Evolutionary conservation across 768 basidiomycete species (phyloP).

Genomic region (Tephrocybe sp.): DNA sequence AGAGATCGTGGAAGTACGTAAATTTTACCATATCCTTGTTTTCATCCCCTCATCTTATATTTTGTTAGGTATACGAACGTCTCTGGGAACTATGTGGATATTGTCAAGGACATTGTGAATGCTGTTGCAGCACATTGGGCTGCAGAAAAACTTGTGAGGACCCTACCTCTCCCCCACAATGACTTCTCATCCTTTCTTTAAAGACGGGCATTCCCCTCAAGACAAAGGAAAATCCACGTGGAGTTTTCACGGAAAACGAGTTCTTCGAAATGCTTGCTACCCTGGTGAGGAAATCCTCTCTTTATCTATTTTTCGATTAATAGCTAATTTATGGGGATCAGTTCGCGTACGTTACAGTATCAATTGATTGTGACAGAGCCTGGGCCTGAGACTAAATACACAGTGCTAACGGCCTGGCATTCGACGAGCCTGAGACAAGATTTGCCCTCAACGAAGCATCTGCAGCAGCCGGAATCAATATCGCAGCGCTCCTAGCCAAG

Average conservation of each 20-base stretch:
- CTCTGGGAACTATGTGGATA: constrained; percentile 40
- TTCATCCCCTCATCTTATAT: background rate
- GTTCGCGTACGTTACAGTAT: background rate
- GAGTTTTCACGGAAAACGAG: constrained; percentile 45
- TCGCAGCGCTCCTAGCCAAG: constrained; percentile 30
- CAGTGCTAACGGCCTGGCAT: constrained; percentile 24
- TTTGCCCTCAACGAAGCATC: constrained; percentile 31
- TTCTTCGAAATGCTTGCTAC: constrained; percentile 42
- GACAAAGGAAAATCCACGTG: constrained; percentile 42
- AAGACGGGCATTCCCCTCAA: constrained; percentile 47
- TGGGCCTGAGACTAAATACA: background rate
- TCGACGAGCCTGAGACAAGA: constrained; percentile 30
- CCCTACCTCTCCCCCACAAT: background rate
- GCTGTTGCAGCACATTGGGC: constrained; percentile 39
- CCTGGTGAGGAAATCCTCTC: constrained; percentile 23
- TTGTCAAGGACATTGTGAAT: constrained; percentile 51
- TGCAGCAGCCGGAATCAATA: constrained; percentile 24
- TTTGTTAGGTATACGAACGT: constrained; percentile 25
- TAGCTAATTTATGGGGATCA: background rate
- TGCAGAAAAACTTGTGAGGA: constrained; percentile 34
- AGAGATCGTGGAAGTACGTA: constrained; percentile 28
- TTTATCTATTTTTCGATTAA: background rate
- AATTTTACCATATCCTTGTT: background rate
- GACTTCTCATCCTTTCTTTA: background rate
- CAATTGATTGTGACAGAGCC: background rate